Base-by-base conservation (phyloP, 2,329 filamentous ascomycete species). In the Colletotrichum tabaci region DNA sequence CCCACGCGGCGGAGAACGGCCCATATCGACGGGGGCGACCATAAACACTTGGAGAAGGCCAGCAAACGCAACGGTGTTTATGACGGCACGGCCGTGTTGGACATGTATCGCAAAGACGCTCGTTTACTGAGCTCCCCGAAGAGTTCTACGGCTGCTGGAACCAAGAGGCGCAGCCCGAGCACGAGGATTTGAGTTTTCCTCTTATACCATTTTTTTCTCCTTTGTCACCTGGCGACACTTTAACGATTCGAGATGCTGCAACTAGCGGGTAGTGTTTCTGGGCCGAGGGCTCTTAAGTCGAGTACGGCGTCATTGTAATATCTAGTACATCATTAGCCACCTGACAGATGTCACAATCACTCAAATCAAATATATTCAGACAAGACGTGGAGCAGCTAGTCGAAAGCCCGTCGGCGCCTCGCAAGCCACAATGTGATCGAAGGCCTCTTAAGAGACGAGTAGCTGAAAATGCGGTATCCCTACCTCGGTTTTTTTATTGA, bases 91-190 rank as follows among this genome's bases (percentile, higher is more conserved):
- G 83, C 85, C 23, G 86, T 82, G 44, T 68, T 84, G 40, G 83
- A 82, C 1, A 63, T 85, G 60, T 87, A 87, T 71, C 84, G 87
- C 70, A 76, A 80, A 60, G 83, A 87, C 38, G 85, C 84, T 2
- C 87, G 87, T 61, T 74, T 86, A 68, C 79, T 83, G 71, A 77
- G 78, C 40, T 84, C 84, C 35, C 85, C 84, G 3, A 81, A 81
- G 76, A 80, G 71, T 77, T 80, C 18, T 12, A 9, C 35, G 35
- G 57, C 47, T 23, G 26, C 30, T 2, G 67, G 66, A 21, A 23
- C 53, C 1, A n/a, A 52, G 15, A 55, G 56, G 13, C 50, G n/a
- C 15, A 47, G 60, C 13, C 73, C 74, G 56, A 75, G 56, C 15
- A 61, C 79, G 74, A 77, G 79, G 63, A 77, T 80, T 73, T 81